These are phyloP conservation scores for Mucor racemosus DNA, from an alignment of 371 early-diverging fungal genomes.

Conservation along the genomic window DNA sequence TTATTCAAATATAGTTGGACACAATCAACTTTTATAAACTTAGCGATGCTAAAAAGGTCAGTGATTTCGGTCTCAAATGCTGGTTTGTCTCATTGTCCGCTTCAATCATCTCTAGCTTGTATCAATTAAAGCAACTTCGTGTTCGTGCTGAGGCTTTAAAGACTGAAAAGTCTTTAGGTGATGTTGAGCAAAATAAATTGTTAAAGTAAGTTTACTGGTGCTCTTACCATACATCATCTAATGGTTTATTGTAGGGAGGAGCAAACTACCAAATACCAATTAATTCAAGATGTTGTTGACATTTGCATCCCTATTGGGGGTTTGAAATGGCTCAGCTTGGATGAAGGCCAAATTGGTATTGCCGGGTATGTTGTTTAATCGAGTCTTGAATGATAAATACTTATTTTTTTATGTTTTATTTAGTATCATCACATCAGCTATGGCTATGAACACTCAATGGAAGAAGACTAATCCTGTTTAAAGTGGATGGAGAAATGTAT, in stretches of 20 bases:
- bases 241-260: conserved; percentile 38
- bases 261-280: conserved; percentile 42
- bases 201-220: not conserved
- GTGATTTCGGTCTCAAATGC: conserved; percentile 53
- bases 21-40: conserved; percentile 61
- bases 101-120: conserved; percentile 59
- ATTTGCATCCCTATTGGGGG: conserved; percentile 61
- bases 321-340: conserved; percentile 55
- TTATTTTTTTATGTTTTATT: not conserved
- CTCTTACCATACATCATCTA: not conserved
- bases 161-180: not conserved
- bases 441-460: conserved; percentile 56
- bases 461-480: conserved; percentile 25
- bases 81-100: conserved; percentile 70
- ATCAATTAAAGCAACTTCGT: conserved; percentile 60
- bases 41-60: conserved; percentile 54
- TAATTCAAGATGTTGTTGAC: conserved; percentile 66
- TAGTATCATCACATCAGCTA: conserved; percentile 53
- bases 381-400: not conserved
- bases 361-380: conserved; percentile 51
- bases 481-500: too few relatives aligned
- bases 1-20: conserved; percentile 31
- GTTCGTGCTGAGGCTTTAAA: conserved; percentile 17
- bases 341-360: conserved; percentile 69
- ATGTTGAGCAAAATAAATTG: not conserved